Percentiles rank a stretch among this genome's conserved stretches.
Conservation (phyloP, 2,329 filamentous ascomycete species). For the Chaetomium sp. region DNA sequence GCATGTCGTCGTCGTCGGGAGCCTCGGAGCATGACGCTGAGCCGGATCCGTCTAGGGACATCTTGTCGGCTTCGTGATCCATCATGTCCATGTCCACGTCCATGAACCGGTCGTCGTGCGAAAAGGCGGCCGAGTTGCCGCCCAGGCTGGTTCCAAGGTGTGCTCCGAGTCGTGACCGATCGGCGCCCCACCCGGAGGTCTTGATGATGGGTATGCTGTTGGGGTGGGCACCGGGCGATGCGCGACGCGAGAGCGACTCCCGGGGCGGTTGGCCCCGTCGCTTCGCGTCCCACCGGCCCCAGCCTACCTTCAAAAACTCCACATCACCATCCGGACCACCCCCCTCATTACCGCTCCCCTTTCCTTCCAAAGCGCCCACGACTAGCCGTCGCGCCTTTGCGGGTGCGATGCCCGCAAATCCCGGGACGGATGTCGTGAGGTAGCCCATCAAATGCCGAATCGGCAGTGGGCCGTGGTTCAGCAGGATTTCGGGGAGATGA, state of each 20-base stretch:
- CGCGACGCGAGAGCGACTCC: constrained; percentile 32
- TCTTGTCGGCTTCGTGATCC: constrained; percentile 86
- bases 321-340: constrained; percentile 63
- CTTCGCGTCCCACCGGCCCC: constrained; percentile 91
- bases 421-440: constrained; percentile 85
- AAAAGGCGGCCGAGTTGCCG: constrained; percentile 65
- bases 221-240: constrained; percentile 39
- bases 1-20: constrained; percentile 60
- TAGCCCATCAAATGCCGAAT: constrained; percentile 96
- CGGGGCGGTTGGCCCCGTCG: constrained; percentile 57
- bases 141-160: constrained; percentile 56
- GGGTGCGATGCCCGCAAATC: constrained; percentile 81
- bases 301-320: constrained; percentile 91
- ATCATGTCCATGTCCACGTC: constrained; percentile 60
- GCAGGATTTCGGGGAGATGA: constrained; percentile 83
- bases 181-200: constrained; percentile 36
- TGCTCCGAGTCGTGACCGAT: constrained; percentile 43
- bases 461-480: constrained; percentile 82
- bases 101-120: constrained; percentile 59
- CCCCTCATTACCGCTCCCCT: constrained; percentile 51
- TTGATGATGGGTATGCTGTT: constrained; percentile 53
- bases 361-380: constrained; percentile 84
- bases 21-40: constrained; percentile 74
- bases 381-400: constrained; percentile 87
- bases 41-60: constrained; percentile 70